Evolutionary conservation across 805 yeast genomes (phyloP), one percentile per base, ranked within the genome.

Genomic region (Priceomyces medius): DNA sequence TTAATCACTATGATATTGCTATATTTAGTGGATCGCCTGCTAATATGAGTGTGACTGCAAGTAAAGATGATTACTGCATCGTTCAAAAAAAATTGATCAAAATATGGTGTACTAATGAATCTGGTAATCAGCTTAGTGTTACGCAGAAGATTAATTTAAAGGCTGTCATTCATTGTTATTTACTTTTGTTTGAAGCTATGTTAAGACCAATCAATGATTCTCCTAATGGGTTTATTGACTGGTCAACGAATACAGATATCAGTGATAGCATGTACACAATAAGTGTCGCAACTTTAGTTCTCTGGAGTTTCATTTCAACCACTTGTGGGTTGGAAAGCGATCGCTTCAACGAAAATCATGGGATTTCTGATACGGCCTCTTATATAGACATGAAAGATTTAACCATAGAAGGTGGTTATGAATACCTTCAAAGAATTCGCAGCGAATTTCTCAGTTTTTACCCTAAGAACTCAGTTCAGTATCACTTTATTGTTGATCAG

Each of bases 21-120:
- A 81, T 85, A 4, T 83, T 71, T 58, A 83, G 90, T 2, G 96
- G 96, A 1, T 85, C 88, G 6, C 93, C 93, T 1, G 79, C 84
- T 64, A 76, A 89, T 52, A 81, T 85, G 82, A 66, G 72, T 45
- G 74, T 70, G 4, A 54, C 49, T 20, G 71, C 67, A 1, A 64
- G 68, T 1, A 38, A 48, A 21, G 66, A 68, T 37, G 75, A 70
- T 43, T 56, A 59, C 38, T 41, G 49, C 16, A 50, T 59, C 17
- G 72, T 66, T 4, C 69, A 59, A 41, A 46, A 59, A 12, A 68
- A 68, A 44, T 48, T 68, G 20, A 49, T 44, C 40, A 53, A 50
- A 12, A 61, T 68, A 38, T 69, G 74, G 74, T n/a, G n/a, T n/a
- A 31, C 43, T 26, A 51, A 48, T 21, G 38, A 42, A 21, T 20